Conservation (phyloP, 2,329 filamentous ascomycete species). For the Talaromyces sp. region DNA sequence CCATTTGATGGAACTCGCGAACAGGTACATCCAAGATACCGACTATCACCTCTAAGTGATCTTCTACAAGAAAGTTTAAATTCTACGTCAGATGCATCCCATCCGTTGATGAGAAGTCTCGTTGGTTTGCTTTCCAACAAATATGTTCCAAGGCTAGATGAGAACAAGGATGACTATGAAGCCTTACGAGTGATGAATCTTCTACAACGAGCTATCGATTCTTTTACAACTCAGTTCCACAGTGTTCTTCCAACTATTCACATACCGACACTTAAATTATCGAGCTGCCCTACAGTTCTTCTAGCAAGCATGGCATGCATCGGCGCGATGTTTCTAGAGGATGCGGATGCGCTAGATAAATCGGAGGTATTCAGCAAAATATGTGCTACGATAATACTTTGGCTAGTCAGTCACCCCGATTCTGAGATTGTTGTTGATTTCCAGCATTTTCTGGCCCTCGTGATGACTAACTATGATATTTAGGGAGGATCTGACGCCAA, state of each 20-base stretch:
- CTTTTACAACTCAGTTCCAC: conserved; percentile 1
- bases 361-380: conserved; percentile 5
- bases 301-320: conserved; percentile 7
- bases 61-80: not conserved
- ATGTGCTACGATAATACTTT: conserved; percentile 2
- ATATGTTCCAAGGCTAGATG: conserved; percentile 5
- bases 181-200: not conserved
- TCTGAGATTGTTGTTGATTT: not conserved
- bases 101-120: not conserved
- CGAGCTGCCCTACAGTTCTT: conserved; percentile 1
- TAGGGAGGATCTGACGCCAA: conserved; percentile 6
- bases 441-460: not conserved
- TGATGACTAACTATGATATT: not conserved
- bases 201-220: not conserved
- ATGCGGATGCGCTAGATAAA: not conserved
- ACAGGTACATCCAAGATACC: not conserved
- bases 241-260: conserved; percentile 2
- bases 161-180: not conserved
- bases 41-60: conserved; percentile 1
- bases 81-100: not conserved
- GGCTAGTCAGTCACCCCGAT: not conserved
- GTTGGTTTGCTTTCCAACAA: not conserved
- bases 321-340: conserved; percentile 4
- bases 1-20: conserved; percentile 5
- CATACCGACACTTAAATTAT: not conserved